Evolutionary conservation across 2,329 filamentous ascomycete species (phyloP).

Genomic region (Exophiala mesophila): DNA sequence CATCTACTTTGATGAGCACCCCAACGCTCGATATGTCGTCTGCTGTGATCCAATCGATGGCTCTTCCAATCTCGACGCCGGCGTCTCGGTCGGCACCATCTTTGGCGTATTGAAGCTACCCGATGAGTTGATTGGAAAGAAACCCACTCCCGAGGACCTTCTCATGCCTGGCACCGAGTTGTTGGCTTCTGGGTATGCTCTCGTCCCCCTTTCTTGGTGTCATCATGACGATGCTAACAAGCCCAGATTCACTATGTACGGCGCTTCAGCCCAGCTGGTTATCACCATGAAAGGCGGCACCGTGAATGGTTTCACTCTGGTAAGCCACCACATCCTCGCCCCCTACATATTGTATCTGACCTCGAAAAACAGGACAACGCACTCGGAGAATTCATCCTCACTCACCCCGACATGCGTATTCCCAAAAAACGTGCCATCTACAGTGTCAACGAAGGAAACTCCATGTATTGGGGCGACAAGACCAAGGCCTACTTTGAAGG

Average conservation of each 20-base stretch:
- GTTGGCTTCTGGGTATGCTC: constrained; percentile 52
- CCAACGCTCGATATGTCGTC: constrained; percentile 79
- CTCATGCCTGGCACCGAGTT: constrained; percentile 86
- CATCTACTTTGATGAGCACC: constrained; percentile 75
- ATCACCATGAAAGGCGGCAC: constrained; percentile 90
- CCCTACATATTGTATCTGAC: constrained; percentile 43
- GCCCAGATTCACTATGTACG: constrained; percentile 99
- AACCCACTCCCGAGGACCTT: constrained; percentile 65
- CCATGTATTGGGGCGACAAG: constrained; percentile 86
- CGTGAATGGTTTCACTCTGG: constrained; percentile 94
- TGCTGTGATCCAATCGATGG: constrained; percentile 98
- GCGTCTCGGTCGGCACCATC: constrained; percentile 87
- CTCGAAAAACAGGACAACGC: constrained; percentile 61
- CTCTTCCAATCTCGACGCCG: constrained; percentile 93
- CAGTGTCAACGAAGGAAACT: constrained; percentile 98
- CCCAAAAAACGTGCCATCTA: constrained; percentile 81
- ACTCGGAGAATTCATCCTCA: constrained; percentile 97
- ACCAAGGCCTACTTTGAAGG: constrained; percentile 85
- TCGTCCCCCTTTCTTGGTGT: no score
- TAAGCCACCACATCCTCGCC: constrained; percentile 50
- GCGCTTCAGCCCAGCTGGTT: constrained; percentile 90
- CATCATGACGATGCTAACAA: constrained; percentile 8
- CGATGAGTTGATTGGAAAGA: constrained; percentile 56
- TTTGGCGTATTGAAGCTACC: constrained; percentile 89
- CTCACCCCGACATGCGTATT: constrained; percentile 89